Evolutionary conservation across 2,329 filamentous ascomycete genomes (phyloP), one percentile per base, ranked within the genome.

Genomic region (Penicillium sp.): DNA sequence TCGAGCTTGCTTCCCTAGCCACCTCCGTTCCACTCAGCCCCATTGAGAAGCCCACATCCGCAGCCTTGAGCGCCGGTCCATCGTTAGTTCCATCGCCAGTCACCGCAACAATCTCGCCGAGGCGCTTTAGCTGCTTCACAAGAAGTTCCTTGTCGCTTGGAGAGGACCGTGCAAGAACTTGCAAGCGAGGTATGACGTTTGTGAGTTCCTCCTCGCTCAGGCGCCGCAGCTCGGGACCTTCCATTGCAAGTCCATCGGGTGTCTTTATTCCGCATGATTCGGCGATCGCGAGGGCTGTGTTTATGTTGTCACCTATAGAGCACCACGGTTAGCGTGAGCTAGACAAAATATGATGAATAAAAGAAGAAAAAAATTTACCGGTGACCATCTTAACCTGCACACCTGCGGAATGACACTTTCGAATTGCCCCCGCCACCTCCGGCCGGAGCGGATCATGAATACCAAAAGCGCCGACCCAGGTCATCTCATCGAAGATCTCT

Each of bases 331-430:
- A 7, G 44, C 21, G 19, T 54, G 57, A 53, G 53, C 17, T 4
- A 21, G 5, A 19, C 30, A 11, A 50, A 17, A 21, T 30, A 4
- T 19, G 17, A 7, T 1, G 21, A 5, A 41, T 5, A 44, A 3
- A 17, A n/a, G 31, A 23, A 11, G n/a, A 17, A 23, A n/a, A 23
- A 13, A 29, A 35, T 17, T 17, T 19, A 67, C 76, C 89, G 23
- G 89, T 91, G 53, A 91, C 89, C 88, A 91, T 91, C 68, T 89
- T 88, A 51, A 91, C 88, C 58, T 86, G 82, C 21, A 92, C 89
- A 56, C 90, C 90, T 17, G 90, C 90, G 26, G 82, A 82, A 67
- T 88, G 85, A 64, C 89, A 91, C 70, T 86, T 86, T 62, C 81
- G 80, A 60, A 92, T 90, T 45, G 90, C 90, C 51, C 86, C 84